phyloP scores from a whole-genome alignment of 345 rosid genomes.

The Raphanus raphanistrum region DNA sequence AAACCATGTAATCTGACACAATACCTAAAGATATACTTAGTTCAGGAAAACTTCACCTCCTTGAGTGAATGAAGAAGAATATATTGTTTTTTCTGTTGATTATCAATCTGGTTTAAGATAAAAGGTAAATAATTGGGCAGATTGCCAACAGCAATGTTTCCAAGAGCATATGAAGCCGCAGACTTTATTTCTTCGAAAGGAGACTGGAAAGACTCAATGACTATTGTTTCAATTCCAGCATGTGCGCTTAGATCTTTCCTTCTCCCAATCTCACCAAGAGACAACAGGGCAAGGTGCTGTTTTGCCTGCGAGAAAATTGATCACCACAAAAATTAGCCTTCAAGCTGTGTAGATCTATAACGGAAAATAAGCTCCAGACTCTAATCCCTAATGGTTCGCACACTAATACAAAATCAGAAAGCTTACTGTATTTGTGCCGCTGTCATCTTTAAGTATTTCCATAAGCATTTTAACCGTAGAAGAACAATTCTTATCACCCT shows the following conservation, averaged over 20 bases:
- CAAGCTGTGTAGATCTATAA: not conserved
- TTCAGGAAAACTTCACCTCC: conserved; percentile 57
- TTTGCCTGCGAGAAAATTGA: conserved; percentile 52
- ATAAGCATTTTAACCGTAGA: conserved; percentile 89
- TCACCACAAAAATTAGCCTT: conserved; percentile 12
- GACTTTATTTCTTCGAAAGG: conserved; percentile 99
- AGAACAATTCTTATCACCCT: conserved; percentile 89
- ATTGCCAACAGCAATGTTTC: conserved; percentile 98
- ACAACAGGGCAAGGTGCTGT: conserved; percentile 90
- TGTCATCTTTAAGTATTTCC: conserved; percentile 74
- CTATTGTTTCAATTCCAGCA: conserved; percentile 73
- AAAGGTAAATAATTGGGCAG: conserved; percentile 92
- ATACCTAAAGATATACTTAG: conserved; percentile 11
- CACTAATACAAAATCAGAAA: not conserved
- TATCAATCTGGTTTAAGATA: conserved; percentile 98
- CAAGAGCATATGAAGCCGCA: conserved; percentile 99
- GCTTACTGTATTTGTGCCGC: conserved; percentile 80
- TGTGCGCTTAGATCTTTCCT: conserved; percentile 89
- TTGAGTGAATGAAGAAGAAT: conserved; percentile 96
- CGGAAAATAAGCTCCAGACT: not conserved
- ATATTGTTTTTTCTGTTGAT: conserved; percentile 98
- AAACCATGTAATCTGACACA: not conserved
- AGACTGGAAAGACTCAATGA: conserved; percentile 97
- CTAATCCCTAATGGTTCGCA: not conserved
- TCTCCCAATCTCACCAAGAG: conserved; percentile 98